Evolutionary conservation across 768 basidiomycete species (phyloP), one percentile per base, ranked within the genome.

Genomic region (Gymnopilus dilepis): DNA sequence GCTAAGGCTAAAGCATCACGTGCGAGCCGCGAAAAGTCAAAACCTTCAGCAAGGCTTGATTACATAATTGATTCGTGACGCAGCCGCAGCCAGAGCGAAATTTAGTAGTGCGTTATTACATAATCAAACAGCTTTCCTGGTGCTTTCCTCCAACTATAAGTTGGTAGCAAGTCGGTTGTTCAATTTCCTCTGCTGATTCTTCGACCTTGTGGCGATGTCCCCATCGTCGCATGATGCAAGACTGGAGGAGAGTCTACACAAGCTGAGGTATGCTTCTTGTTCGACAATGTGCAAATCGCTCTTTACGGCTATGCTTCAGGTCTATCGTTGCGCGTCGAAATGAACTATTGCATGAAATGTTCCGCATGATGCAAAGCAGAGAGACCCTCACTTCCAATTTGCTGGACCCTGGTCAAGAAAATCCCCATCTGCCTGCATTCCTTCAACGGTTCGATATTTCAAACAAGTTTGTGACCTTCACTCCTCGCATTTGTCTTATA

Each of bases 311-410:
- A n/a, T n/a, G n/a, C 52, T 54, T 62, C 63, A 93, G 91, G 71
- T 80, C 78, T 65, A 87, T 93, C 63, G 74, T 85, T 43, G 74
- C 81, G 48, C 86, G 85, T 65, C 80, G 91, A 72, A 88, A 90
- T 86, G 86, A 78, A 56, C 81, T 92, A 51, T 81, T 93, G 71
- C 80, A 81, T 42, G 84, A 92, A 72, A 86, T 93, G 85, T 89
- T 84, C 75, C 74, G 76, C 55, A 83, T 93, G 79, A 81, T 91
- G 51, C 81, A 79, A 59, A 79, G 79, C 58, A 83, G 84, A 67
- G 77, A 83, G 54, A 77, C 76, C 64, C 68, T 82, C 43, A 82
- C 82, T 22, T 61, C 76, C 33, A 63, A 81, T 38, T 69, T 83
- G 30, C 62, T 69, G 13, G 58, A 79, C 17, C 72, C 78, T 22